These are phyloP conservation scores for Arthroderma sp. DNA, from an alignment of 2,329 filamentous ascomycete species.

Conservation along the genomic window DNA sequence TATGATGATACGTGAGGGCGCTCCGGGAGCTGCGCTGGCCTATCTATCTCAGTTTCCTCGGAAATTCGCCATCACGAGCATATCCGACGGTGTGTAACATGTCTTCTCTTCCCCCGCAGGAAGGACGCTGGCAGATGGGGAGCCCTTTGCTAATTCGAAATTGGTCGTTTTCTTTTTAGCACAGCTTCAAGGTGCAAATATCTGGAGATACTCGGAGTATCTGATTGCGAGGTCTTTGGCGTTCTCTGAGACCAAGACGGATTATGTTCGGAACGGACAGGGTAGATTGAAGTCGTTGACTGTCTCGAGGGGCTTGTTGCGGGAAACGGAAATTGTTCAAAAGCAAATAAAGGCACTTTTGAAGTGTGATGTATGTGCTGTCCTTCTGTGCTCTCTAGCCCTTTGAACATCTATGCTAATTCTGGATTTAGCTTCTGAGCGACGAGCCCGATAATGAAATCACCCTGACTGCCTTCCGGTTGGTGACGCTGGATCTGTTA, in stretches of 20 bases:
- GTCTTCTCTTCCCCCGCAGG: not conserved
- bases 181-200: slow-evolving; percentile 89
- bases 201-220: slow-evolving; percentile 82
- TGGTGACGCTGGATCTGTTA: slow-evolving; percentile 80
- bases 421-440: slow-evolving; percentile 56
- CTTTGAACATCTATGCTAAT: slow-evolving; percentile 17
- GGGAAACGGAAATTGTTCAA: slow-evolving; percentile 86
- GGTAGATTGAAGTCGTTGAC: slow-evolving; percentile 71
- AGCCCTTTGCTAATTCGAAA: not conserved
- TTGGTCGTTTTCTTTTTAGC: slow-evolving; percentile 40
- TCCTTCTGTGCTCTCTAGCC: not conserved
- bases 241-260: slow-evolving; percentile 71
- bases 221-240: slow-evolving; percentile 69
- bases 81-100: slow-evolving; percentile 65
- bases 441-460: slow-evolving; percentile 93
- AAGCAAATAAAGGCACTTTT: slow-evolving; percentile 73
- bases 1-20: slow-evolving; percentile 92
- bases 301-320: slow-evolving; percentile 80
- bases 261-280: slow-evolving; percentile 78
- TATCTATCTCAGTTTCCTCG: slow-evolving; percentile 75
- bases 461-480: slow-evolving; percentile 79
- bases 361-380: slow-evolving; percentile 66
- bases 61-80: slow-evolving; percentile 74
- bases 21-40: slow-evolving; percentile 72
- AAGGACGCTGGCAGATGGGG: slow-evolving; percentile 10